These are phyloP conservation scores for Helminthosporium solani DNA, from an alignment of 2,329 filamentous ascomycete genomes.

Conservation along the genomic window DNA sequence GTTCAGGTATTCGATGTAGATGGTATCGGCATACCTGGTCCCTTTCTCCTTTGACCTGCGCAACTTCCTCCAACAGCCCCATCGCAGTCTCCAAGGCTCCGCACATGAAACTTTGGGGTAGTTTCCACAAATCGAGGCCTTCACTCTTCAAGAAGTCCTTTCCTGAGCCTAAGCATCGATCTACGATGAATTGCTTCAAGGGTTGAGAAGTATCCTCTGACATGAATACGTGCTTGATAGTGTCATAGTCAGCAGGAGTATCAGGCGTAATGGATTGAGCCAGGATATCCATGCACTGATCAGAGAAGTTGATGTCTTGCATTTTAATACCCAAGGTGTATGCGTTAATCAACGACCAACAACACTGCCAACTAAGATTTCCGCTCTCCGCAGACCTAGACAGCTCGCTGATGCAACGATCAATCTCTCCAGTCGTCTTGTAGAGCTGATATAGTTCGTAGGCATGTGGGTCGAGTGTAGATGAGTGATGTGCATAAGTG, in stretches of 20 bases:
- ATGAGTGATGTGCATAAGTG: background rate
- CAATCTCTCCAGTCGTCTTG: conserved; percentile 3
- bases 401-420: background rate
- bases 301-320: conserved; percentile 12
- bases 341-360: conserved; percentile 18
- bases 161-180: conserved; percentile 11
- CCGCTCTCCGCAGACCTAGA: background rate
- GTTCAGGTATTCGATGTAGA: conserved; percentile 3
- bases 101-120: conserved; percentile 4
- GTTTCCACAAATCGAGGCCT: background rate
- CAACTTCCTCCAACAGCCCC: background rate
- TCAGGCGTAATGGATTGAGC: conserved; percentile 3
- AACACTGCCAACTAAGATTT: conserved; percentile 7
- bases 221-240: conserved; percentile 18
- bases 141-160: background rate
- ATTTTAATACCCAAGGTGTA: conserved; percentile 14
- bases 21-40: conserved; percentile 13
- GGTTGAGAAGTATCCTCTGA: background rate
- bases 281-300: conserved; percentile 16
- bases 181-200: conserved; percentile 15
- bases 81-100: conserved; percentile 8
- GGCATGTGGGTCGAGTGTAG: background rate
- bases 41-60: background rate
- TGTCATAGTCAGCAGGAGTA: conserved; percentile 9
- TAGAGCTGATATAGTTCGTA: conserved; percentile 6